Percentiles rank a stretch among this genome's conserved stretches.
phyloP scores from a whole-genome alignment of 1,284 basidiomycete species.

The Cystobasidium sp. region DNA sequence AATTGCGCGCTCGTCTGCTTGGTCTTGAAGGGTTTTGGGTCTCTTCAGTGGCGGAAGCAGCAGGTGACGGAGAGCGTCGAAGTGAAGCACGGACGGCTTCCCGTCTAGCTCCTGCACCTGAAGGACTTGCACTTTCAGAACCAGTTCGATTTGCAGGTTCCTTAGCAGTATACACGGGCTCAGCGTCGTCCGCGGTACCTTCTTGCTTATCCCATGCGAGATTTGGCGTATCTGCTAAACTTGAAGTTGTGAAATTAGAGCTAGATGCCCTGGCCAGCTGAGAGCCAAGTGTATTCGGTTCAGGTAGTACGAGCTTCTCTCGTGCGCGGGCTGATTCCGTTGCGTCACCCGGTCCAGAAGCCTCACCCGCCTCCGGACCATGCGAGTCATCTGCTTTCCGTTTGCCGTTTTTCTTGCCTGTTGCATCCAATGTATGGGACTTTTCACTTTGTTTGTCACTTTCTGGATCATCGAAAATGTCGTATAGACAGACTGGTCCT shows the following conservation, averaged over 20 bases:
- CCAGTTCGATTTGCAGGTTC: not conserved
- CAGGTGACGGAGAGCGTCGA: not conserved
- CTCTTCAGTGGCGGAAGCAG: no score
- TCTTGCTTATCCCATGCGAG: not conserved
- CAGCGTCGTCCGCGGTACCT: no score
- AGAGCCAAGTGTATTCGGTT: not conserved
- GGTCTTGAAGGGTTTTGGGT: not conserved
- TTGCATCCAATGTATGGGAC: not conserved
- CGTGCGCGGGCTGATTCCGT: not conserved
- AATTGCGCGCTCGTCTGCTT: not conserved
- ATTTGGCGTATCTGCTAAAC: not conserved
- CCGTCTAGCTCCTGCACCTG: not conserved
- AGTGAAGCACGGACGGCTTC: not conserved
- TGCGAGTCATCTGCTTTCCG: slow-evolving; percentile 3
- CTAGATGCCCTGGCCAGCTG: not conserved
- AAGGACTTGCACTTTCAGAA: no score
- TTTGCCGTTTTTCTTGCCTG: not conserved
- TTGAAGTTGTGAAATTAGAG: not conserved
- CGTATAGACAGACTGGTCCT: slow-evolving; percentile 54
- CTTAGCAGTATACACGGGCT: not conserved
- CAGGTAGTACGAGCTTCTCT: not conserved
- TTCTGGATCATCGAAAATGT: slow-evolving; percentile 52
- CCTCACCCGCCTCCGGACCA: not conserved
- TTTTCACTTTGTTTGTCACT: not conserved
- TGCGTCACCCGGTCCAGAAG: not conserved